Percentiles rank a stretch among this genome's conserved stretches.
phyloP scores from a whole-genome alignment of 805 yeast genomes.

The Sugiyamaella lignohabitans region DNA sequence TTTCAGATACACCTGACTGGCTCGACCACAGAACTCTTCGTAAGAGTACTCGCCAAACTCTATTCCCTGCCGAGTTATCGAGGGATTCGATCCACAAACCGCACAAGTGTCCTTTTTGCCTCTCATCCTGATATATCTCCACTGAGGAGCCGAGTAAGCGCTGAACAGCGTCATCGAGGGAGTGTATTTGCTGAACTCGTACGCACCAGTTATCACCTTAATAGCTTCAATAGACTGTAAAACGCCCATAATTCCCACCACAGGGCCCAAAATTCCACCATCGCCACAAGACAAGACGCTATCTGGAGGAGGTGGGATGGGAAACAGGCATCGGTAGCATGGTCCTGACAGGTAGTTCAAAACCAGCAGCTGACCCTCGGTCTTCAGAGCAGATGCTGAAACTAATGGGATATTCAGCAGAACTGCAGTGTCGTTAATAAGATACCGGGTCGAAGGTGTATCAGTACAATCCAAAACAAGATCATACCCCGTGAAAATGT shows the following conservation, averaged over 20 bases:
- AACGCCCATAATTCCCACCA: constrained; percentile 86
- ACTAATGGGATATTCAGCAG: constrained; percentile 62
- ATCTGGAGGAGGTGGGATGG: constrained; percentile 81
- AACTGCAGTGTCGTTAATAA: constrained; percentile 80
- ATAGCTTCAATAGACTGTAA: constrained; percentile 86
- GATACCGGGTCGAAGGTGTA: constrained; percentile 78
- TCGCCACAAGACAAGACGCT: constrained; percentile 81
- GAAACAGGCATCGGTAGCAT: constrained; percentile 91
- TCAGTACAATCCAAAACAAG: constrained; percentile 90
- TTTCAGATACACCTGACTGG: constrained; percentile 42
- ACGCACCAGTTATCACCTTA: constrained; percentile 57
- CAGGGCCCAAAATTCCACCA: constrained; percentile 93
- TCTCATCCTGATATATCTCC: constrained; percentile 77
- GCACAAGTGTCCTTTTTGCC: constrained; percentile 52
- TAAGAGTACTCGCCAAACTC: constrained; percentile 51
- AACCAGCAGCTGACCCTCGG: constrained; percentile 85
- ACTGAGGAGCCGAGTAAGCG: constrained; percentile 42
- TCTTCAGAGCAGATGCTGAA: constrained; percentile 84
- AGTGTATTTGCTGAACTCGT: constrained; percentile 43
- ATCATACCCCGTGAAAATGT: constrained; percentile 59
- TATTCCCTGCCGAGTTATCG: constrained; percentile 44
- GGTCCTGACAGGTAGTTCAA: constrained; percentile 74
- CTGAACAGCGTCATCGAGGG: constrained; percentile 63
- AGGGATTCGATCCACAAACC: constrained; percentile 54
- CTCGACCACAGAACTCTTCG: constrained; percentile 65